Evolutionary conservation across 2,329 filamentous ascomycete genomes (phyloP), one percentile per base, ranked within the genome.

Genomic region (Ophidiomyces ophidiicola): DNA sequence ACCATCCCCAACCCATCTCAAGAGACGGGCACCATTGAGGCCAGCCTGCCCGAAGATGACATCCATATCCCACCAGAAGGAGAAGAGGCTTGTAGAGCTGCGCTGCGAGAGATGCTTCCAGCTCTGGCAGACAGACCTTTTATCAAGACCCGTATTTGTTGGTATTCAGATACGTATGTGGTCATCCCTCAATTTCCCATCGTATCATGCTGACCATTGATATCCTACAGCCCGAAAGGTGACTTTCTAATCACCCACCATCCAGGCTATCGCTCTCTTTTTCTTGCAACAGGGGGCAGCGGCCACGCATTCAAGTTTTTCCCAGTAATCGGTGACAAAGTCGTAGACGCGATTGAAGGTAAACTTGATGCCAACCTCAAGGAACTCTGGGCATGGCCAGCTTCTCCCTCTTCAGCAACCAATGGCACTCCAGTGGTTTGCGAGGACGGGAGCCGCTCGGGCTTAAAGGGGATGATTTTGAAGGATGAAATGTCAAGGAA

Each of bases 211-310:
- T 30, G 19, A 36, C 15, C 17, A 11, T 24, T 25, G 32, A 50
- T 25, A 32, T n/a, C n/a, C n/a, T 25, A 26, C 34, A 64, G 61
- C 2, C 68, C 74, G 5, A 74, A 73, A 12, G 80, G 74, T 15
- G 76, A 85, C 53, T 85, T 82, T 62, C 67, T 85, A 39, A 68
- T 83, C 44, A 73, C 78, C 51, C 76, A 78, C 56, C 79, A 84
- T 50, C 80, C 80, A 0, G 59, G 66, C 11, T 72, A 72, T 57
- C 19, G 6, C 11, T 39, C 37, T 15, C 58, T 72, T 4, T 68
- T 69, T 52, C 51, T 72, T 33, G 69, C 69, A 6, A 70, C 68
- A 1, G 69, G 68, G 4, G 69, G 68, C 5, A 69, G 64, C 36
- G 68, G 68, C n/a, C 69, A 72, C 48, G 69, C 54, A 6, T 72